These are phyloP conservation scores for Cytospora leucostoma DNA, from an alignment of 2,329 filamentous ascomycete genomes.

Conservation along the genomic window DNA sequence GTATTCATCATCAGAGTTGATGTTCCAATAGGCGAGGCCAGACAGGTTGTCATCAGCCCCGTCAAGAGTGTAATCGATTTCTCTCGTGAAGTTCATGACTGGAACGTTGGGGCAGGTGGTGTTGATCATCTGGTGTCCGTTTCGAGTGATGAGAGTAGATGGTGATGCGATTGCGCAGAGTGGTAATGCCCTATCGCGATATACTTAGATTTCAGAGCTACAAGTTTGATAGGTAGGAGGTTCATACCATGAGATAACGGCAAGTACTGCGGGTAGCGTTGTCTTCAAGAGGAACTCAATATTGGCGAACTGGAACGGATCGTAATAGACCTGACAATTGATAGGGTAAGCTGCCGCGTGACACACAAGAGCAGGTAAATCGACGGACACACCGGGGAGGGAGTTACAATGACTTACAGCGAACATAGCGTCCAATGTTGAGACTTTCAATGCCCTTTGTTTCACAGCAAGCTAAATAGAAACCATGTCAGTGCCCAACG, in stretches of 20 bases:
- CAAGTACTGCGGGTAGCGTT: slow-evolving; percentile 10
- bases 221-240: background rate
- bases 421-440: slow-evolving; percentile 26
- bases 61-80: slow-evolving; percentile 22
- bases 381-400: background rate
- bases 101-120: slow-evolving; percentile 23
- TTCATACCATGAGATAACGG: background rate
- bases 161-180: slow-evolving; percentile 28
- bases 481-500: background rate
- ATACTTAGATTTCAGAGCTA: background rate
- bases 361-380: background rate
- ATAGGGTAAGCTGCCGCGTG: background rate
- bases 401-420: slow-evolving; percentile 13
- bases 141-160: slow-evolving; percentile 21
- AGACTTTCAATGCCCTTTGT: slow-evolving; percentile 20
- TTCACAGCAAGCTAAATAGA: slow-evolving; percentile 22
- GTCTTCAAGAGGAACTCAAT: slow-evolving; percentile 17
- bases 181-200: slow-evolving; percentile 21
- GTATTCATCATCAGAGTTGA: slow-evolving; percentile 4
- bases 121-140: slow-evolving; percentile 4
- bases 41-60: slow-evolving; percentile 16
- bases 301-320: slow-evolving; percentile 19
- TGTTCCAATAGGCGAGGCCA: slow-evolving; percentile 26
- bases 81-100: slow-evolving; percentile 24
- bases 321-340: slow-evolving; percentile 4